Percentiles rank a stretch among this genome's conserved stretches.
Conservation (phyloP, 1,284 basidiomycete genomes). For the Austropuccinia psidii region DNA sequence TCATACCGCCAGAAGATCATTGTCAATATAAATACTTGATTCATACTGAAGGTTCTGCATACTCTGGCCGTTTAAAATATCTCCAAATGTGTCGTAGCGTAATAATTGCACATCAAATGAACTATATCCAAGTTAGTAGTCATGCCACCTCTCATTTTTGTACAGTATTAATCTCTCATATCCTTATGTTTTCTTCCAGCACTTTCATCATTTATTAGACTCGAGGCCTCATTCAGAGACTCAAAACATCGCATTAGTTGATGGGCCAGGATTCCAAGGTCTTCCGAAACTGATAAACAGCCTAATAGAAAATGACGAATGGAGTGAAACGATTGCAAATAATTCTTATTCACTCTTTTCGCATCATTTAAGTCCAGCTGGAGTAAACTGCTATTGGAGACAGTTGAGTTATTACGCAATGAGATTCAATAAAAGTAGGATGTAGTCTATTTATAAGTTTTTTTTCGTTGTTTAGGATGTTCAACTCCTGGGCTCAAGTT, state of each 20-base stretch:
- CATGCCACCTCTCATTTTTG: not conserved
- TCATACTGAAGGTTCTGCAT: slow-evolving; percentile 48
- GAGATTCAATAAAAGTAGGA: slow-evolving; percentile 36
- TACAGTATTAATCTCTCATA: not conserved
- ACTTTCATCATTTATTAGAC: slow-evolving; percentile 48
- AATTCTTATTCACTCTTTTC: slow-evolving; percentile 44
- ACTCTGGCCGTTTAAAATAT: slow-evolving; percentile 48
- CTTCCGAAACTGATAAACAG: slow-evolving; percentile 46
- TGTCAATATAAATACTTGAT: slow-evolving; percentile 47
- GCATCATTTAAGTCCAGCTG: slow-evolving; percentile 45
- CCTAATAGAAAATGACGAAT: slow-evolving; percentile 41
- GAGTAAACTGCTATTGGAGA: slow-evolving; percentile 43
- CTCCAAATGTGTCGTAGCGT: slow-evolving; percentile 48
- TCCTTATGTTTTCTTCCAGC: slow-evolving; percentile 39
- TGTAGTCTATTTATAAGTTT: slow-evolving; percentile 41
- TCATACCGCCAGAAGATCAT: slow-evolving; percentile 45
- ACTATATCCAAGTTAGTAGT: slow-evolving; percentile 33
- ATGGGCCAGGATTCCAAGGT: slow-evolving; percentile 41
- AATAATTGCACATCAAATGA: slow-evolving; percentile 44
- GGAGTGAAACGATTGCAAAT: slow-evolving; percentile 43
- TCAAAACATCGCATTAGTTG: slow-evolving; percentile 47
- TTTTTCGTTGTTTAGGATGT: slow-evolving; percentile 40
- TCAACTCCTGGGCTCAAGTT: slow-evolving; percentile 41
- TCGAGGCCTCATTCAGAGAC: slow-evolving; percentile 41
- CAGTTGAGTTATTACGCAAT: slow-evolving; percentile 17